A percentile compares a stretch with the other conserved stretches of the same genome.
Evolutionary conservation across 192 early-diverging fungal species (phyloP).

Genomic region (Coemansia sp.): DNA sequence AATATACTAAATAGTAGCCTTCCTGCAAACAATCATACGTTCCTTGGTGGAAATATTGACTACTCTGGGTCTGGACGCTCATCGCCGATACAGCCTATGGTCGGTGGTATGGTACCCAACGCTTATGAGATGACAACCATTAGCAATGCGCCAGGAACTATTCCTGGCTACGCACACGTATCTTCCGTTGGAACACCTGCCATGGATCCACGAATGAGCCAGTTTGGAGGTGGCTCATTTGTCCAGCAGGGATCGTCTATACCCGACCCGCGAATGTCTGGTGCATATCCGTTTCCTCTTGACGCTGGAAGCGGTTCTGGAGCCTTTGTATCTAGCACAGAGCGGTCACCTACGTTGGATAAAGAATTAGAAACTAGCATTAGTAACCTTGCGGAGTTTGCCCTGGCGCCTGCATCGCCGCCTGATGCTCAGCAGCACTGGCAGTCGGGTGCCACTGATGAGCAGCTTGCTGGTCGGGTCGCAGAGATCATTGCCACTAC

Average conservation of each 20-base stretch:
- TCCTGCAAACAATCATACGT: slow-evolving; percentile 11
- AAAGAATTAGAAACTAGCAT: not conserved
- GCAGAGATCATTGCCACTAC: slow-evolving; percentile 80
- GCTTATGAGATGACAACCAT: slow-evolving; percentile 49
- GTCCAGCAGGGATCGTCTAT: slow-evolving; percentile 20
- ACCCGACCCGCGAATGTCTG: slow-evolving; percentile 34
- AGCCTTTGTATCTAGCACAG: not conserved
- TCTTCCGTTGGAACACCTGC: slow-evolving; percentile 10
- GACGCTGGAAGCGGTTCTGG: not conserved
- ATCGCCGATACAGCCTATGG: slow-evolving; percentile 38
- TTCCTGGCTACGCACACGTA: slow-evolving; percentile 17
- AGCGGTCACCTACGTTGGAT: not conserved
- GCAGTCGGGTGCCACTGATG: slow-evolving; percentile 63
- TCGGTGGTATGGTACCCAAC: slow-evolving; percentile 19
- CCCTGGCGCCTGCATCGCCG: slow-evolving; percentile 16
- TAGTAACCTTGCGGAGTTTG: slow-evolving; percentile 7
- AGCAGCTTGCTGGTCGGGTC: slow-evolving; percentile 66
- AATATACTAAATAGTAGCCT: slow-evolving; percentile 37
- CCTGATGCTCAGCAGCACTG: slow-evolving; percentile 27
- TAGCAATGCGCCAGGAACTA: slow-evolving; percentile 10
- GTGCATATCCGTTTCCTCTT: not conserved
- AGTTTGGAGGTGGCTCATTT: slow-evolving; percentile 22
- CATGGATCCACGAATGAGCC: slow-evolving; percentile 45
- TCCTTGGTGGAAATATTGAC: slow-evolving; percentile 28
- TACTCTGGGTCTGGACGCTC: slow-evolving; percentile 37